Base-by-base conservation (phyloP, 1,139 yeast species). In the Zhuliangozyma parablackwelliae region DNA sequence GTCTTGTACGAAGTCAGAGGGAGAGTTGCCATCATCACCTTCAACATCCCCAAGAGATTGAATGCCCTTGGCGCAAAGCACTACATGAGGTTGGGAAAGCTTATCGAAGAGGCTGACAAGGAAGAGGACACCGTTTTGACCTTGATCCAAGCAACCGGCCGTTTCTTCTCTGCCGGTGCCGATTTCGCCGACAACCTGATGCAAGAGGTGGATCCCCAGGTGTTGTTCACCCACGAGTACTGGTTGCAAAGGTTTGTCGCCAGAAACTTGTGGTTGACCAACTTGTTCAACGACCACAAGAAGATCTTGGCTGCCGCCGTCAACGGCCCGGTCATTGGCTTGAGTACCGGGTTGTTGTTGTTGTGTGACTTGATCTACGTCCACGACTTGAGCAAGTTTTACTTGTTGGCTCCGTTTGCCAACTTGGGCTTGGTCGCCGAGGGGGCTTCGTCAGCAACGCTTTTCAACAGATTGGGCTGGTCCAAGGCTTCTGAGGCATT, bases 271-370 rank as follows among this genome's bases (percentile, higher is more conserved):
- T 80, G 73, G 51, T 63, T 87, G 40, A 82, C 94, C 7, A 78
- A 80, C 44, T 66, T 83, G 31, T 80, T 86, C 58, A 76, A 78
- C 48, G 75, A 78, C 51, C 96, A 88, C 57, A 65, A 73, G 20
- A 89, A 88, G 59, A 71, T 87, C 5, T 65, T 88, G 36, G 82
- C 82, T 21, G 79, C 80, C 29, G 90, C 92, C 10, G 68, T 88
- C 42, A 88, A 88, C 51, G 96, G 97, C 1, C 96, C 96, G 0
- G 95, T 80, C 10, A 76, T 88, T 45, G 97, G 97, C 0, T 71
- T 88, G 43, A 66, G 81, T 31, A 80, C 94, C 4, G 89, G 90
- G 1, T 61, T 88, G 37, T 82, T 87, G 24, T 77, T 84, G 21
- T 66, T 84, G 42, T 80, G 87, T 57, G 97, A 88, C 58, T 71